A percentile compares a stretch with the other conserved stretches of the same genome.
Conservation (phyloP, 768 basidiomycete genomes). For the Termitomyces sp. region DNA sequence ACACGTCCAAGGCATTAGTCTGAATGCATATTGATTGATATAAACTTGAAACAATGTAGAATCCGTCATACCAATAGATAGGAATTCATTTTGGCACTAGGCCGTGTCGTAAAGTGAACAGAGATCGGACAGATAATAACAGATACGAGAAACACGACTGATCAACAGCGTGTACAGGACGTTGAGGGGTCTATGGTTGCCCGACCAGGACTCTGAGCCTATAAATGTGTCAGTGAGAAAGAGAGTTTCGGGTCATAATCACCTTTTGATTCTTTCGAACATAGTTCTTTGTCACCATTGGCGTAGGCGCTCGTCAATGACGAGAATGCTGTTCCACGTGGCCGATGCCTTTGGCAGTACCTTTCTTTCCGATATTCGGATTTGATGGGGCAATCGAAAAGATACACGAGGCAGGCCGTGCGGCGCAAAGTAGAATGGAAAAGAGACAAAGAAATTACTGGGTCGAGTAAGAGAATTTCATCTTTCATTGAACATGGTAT, state of each 20-base stretch:
- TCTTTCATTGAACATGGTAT: not conserved
- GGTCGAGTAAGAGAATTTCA: not conserved
- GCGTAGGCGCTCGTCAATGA: not conserved
- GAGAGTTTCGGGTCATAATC: not conserved
- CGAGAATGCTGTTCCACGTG: not conserved
- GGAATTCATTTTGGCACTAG: slow-evolving; percentile 13
- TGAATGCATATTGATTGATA: not conserved
- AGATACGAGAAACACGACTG: slow-evolving; percentile 6
- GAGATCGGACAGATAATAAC: slow-evolving; percentile 1
- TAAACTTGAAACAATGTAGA: not conserved
- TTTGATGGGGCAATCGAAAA: not conserved
- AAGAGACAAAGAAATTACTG: not conserved
- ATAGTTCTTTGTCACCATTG: slow-evolving; percentile 6
- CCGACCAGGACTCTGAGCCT: not conserved
- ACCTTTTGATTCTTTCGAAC: slow-evolving; percentile 10
- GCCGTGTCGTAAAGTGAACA: slow-evolving; percentile 7
- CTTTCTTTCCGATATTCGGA: not conserved
- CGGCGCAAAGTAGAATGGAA: no score
- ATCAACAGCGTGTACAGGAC: slow-evolving; percentile 14
- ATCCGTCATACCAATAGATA: slow-evolving; percentile 8
- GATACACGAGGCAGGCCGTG: not conserved
- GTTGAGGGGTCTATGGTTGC: not conserved
- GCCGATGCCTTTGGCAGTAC: slow-evolving; percentile 1
- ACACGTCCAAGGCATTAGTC: slow-evolving; percentile 9
- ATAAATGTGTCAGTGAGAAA: slow-evolving; percentile 8